Percentiles rank a stretch among this genome's conserved stretches.
Evolutionary conservation across 176 grass and related monocot genomes (phyloP).

Genomic region (Elaeis guineensis): DNA sequence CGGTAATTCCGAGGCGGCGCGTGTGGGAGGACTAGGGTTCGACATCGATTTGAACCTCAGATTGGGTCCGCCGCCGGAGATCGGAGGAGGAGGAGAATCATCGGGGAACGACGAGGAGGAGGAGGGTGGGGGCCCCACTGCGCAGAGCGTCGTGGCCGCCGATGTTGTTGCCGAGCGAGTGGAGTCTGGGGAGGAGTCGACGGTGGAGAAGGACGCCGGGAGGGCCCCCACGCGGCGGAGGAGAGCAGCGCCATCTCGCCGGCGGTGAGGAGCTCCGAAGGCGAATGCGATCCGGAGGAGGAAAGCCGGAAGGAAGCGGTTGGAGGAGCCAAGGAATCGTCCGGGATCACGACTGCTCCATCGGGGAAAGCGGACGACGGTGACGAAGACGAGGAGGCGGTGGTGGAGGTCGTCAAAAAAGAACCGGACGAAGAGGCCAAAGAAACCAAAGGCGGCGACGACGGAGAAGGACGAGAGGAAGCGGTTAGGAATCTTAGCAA

Average conservation of each 20-base stretch:
- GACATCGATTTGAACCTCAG: slow-evolving; percentile 20
- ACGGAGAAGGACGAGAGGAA: neutral
- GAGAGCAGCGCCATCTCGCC: neutral
- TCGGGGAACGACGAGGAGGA: neutral
- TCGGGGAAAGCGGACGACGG: slow-evolving; percentile 2
- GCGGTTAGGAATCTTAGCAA: neutral
- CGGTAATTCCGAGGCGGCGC: neutral
- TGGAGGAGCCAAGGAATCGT: neutral
- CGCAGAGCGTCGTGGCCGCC: neutral
- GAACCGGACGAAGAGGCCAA: neutral
- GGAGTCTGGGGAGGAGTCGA: neutral
- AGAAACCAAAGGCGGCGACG: neutral
- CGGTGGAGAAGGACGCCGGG: neutral
- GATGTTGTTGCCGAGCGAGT: no score
- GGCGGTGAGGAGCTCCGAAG: slow-evolving; percentile 6
- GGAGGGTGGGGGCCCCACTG: neutral
- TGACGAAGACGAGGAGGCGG: slow-evolving; percentile 3
- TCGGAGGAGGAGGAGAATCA: neutral
- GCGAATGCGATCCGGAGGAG: slow-evolving; percentile 13
- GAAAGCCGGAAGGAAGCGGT: neutral
- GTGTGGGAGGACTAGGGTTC: neutral
- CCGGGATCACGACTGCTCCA: no score
- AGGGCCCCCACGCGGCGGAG: neutral
- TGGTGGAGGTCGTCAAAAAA: slow-evolving; percentile 7
- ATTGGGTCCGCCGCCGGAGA: slow-evolving; percentile 8